Conservation (phyloP, 2,329 filamentous ascomycete species). For the Pseudopithomyces chartarum region DNA sequence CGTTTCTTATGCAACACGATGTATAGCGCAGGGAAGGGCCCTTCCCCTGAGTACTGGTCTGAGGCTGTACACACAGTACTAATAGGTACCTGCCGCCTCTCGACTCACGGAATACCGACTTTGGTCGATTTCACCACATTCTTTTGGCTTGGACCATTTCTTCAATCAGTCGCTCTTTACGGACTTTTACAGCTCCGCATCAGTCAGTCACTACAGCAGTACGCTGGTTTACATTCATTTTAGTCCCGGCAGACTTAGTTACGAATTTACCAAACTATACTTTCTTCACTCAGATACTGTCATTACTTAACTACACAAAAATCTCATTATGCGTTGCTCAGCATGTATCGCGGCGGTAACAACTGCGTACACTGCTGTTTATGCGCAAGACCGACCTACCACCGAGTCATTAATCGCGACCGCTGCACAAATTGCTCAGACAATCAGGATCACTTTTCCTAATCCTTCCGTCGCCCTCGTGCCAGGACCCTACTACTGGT, state of each 20-base stretch:
- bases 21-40: not conserved
- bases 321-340: conserved; percentile 5
- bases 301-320: not conserved
- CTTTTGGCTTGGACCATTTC: not conserved
- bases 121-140: not conserved
- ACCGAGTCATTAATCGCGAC: conserved; percentile 17
- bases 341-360: conserved; percentile 3
- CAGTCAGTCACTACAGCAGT: not conserved
- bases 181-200: not conserved
- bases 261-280: not conserved
- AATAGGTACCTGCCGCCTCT: not conserved
- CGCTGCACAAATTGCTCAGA: conserved; percentile 20
- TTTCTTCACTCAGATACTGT: not conserved
- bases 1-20: not conserved
- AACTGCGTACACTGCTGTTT: conserved; percentile 2
- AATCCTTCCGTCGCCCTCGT: conserved; percentile 24
- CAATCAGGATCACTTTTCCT: conserved; percentile 23
- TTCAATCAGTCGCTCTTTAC: not conserved
- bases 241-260: not conserved
- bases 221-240: not conserved
- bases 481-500: conserved; percentile 34
- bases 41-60: not conserved
- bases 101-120: not conserved
- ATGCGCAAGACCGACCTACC: conserved; percentile 4
- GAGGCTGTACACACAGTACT: not conserved